Percentiles rank a stretch among this genome's conserved stretches.
phyloP scores from a whole-genome alignment of 2,329 filamentous ascomycete genomes.

The Cryphonectria carpinicola region DNA sequence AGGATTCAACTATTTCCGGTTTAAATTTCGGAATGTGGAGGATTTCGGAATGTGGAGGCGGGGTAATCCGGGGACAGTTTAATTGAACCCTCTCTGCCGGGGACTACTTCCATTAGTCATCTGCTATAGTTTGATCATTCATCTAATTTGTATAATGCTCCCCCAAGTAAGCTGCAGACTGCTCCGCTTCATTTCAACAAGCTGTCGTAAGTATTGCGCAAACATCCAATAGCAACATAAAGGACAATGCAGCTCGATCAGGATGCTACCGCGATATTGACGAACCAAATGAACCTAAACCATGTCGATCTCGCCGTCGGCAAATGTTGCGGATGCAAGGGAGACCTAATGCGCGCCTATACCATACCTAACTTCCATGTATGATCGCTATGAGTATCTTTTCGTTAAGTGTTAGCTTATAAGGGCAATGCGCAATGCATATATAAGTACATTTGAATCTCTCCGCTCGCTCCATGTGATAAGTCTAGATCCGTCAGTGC shows the following conservation, averaged over 20 bases:
- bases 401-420: background rate
- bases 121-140: background rate
- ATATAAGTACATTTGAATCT: background rate
- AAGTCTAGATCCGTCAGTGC: background rate
- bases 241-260: background rate
- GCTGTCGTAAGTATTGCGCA: background rate
- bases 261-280: background rate
- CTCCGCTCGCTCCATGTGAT: background rate
- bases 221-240: background rate
- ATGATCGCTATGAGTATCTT: background rate
- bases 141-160: background rate
- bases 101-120: background rate
- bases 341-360: background rate
- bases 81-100: background rate
- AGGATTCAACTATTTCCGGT: background rate
- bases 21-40: background rate
- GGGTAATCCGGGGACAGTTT: background rate
- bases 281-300: background rate
- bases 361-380: background rate
- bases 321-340: constrained; percentile 1
- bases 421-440: background rate
- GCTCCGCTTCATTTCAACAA: background rate
- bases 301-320: background rate
- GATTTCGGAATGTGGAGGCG: too few species aligned
- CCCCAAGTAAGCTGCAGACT: too few species aligned